phyloP scores from a whole-genome alignment of 768 basidiomycete species.

The Trametes sanguinea region DNA sequence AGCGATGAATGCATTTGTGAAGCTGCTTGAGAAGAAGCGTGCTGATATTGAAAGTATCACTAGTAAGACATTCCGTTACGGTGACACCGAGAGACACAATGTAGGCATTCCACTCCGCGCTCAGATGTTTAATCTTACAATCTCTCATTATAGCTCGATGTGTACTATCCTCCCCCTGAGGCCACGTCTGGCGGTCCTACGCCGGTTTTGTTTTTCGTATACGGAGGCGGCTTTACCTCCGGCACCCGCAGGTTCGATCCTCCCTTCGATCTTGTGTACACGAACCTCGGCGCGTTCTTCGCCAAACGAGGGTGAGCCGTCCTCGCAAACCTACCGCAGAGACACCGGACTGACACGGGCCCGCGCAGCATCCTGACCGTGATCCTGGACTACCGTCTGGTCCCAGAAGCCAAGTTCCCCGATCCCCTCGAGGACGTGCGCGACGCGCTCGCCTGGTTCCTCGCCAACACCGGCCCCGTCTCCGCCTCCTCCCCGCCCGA shows the following conservation, averaged over 20 bases:
- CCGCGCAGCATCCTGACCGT: conserved; percentile 49
- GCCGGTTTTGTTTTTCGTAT: conserved; percentile 62
- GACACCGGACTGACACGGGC: background rate
- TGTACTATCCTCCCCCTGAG: conserved; percentile 54
- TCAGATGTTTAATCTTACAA: background rate
- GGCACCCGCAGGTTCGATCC: conserved; percentile 52
- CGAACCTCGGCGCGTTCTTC: conserved; percentile 62
- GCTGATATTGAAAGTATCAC: conserved; percentile 49
- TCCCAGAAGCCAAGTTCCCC: conserved; percentile 59
- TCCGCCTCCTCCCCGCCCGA: conserved; percentile 1
- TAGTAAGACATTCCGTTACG: conserved; percentile 58
- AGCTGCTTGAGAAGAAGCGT: conserved; percentile 50
- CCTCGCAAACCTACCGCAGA: background rate
- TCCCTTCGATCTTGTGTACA: conserved; percentile 53
- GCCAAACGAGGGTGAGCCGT: conserved; percentile 46
- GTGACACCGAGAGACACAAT: conserved; percentile 51
- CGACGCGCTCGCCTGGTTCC: conserved; percentile 59
- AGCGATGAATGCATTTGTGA: conserved; percentile 53
- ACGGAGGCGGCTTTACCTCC: conserved; percentile 63
- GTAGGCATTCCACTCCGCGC: conserved; percentile 30
- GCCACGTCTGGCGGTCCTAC: conserved; percentile 28
- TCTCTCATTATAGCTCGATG: conserved; percentile 52
- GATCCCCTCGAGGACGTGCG: conserved; percentile 56
- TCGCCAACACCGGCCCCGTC: conserved; percentile 35
- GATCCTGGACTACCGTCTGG: conserved; percentile 70